Evolutionary conservation across 345 rosid species (phyloP).

Genomic region (Capsella bursapastoris): DNA sequence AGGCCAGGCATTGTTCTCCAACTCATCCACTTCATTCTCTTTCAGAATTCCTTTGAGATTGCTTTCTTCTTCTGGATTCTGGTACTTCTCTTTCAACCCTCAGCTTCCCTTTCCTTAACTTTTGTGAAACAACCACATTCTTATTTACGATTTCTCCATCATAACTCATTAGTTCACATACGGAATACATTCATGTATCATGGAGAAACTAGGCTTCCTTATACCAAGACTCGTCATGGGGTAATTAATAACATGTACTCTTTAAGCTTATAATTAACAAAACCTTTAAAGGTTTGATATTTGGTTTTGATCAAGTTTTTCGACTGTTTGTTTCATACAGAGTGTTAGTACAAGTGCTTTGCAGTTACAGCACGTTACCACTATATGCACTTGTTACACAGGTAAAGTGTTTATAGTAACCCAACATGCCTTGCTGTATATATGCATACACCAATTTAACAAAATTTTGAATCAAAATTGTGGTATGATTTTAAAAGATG

Average conservation of each 20-base stretch:
- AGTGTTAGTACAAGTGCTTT: constrained; percentile 78
- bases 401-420: constrained; percentile 40
- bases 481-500: constrained; percentile 55
- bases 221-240: constrained; percentile 80
- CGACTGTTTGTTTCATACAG: constrained; percentile 46
- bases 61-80: constrained; percentile 90
- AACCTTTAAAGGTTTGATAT: neutral
- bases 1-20: constrained; percentile 55
- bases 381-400: constrained; percentile 75
- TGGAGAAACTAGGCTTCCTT: constrained; percentile 67
- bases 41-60: constrained; percentile 84
- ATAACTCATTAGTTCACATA: constrained; percentile 55
- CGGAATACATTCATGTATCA: constrained; percentile 82
- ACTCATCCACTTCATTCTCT: constrained; percentile 82
- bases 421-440: neutral
- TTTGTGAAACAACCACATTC: neutral
- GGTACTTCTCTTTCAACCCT: constrained; percentile 49
- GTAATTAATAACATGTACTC: constrained; percentile 42
- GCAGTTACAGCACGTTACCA: constrained; percentile 90
- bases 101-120: neutral
- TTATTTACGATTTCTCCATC: neutral
- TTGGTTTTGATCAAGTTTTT: neutral
- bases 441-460: neutral
- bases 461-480: neutral
- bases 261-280: neutral